A percentile compares a stretch with the other conserved stretches of the same genome.
These are phyloP conservation scores for Penicillium sp. DNA, from an alignment of 2,329 filamentous ascomycete genomes.

Conservation along the genomic window DNA sequence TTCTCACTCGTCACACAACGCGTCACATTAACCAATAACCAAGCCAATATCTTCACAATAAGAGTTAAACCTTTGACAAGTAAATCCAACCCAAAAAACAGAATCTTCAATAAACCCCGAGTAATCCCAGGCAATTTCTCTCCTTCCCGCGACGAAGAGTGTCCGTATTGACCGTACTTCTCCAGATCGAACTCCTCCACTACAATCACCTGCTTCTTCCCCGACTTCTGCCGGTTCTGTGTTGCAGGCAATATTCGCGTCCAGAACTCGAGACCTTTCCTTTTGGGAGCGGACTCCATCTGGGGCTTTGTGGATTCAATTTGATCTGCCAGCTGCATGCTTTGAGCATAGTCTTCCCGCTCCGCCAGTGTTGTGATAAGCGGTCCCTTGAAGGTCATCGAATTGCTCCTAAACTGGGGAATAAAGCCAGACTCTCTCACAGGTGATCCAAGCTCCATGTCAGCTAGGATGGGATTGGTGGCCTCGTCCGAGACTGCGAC, in stretches of 20 bases:
- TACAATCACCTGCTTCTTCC: constrained; percentile 32
- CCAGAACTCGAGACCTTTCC: constrained; percentile 19
- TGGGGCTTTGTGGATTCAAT: constrained; percentile 26
- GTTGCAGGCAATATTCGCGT: not conserved
- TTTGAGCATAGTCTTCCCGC: constrained; percentile 40
- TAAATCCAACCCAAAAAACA: constrained; percentile 38
- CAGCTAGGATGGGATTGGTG: constrained; percentile 37
- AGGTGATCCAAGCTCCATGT: constrained; percentile 30
- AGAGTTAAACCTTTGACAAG: constrained; percentile 37
- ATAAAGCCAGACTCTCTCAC: constrained; percentile 9
- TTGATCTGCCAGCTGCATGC: constrained; percentile 33
- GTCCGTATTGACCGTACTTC: constrained; percentile 40
- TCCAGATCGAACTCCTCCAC: constrained; percentile 45
- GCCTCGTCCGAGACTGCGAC: constrained; percentile 43
- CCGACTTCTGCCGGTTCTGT: not conserved
- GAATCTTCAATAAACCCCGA: constrained; percentile 31
- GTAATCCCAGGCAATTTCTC: constrained; percentile 39
- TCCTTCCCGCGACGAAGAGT: constrained; percentile 33
- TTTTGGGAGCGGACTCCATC: constrained; percentile 5
- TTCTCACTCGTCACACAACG: constrained; percentile 41
- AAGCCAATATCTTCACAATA: constrained; percentile 39
- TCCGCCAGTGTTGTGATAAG: constrained; percentile 40
- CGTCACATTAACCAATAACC: constrained; percentile 38
- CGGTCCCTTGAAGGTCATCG: constrained; percentile 24
- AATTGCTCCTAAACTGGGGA: constrained; percentile 4